Percentiles rank a stretch among this genome's conserved stretches.
Conservation (phyloP, 2,329 filamentous ascomycete species). For the Xylaria sp. region DNA sequence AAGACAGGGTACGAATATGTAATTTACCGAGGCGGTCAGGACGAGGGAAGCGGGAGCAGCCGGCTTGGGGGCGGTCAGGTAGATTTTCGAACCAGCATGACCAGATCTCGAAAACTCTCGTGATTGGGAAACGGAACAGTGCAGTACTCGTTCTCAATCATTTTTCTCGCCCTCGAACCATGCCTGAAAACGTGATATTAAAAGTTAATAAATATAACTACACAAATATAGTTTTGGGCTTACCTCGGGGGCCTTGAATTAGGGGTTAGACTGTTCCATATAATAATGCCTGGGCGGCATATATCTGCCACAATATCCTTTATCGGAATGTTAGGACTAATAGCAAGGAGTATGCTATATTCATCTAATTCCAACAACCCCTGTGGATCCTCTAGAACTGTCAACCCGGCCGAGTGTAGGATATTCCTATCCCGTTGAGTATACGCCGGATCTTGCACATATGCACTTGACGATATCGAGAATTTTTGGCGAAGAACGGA, state of each 20-base stretch:
- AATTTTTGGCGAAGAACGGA: slow-evolving; percentile 34
- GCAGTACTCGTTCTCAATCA: slow-evolving; percentile 37
- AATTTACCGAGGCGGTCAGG: slow-evolving; percentile 15
- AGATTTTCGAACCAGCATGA: slow-evolving; percentile 30
- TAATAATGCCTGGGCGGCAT: slow-evolving; percentile 42
- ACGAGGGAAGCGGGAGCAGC: slow-evolving; percentile 17
- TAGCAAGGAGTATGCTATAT: slow-evolving; percentile 41
- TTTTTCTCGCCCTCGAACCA: slow-evolving; percentile 27
- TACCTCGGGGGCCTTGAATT: slow-evolving; percentile 14
- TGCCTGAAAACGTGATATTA: slow-evolving; percentile 17
- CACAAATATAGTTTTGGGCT: slow-evolving; percentile 21
- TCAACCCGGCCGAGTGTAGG: slow-evolving; percentile 37
- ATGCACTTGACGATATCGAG: slow-evolving; percentile 27
- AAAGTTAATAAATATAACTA: slow-evolving; percentile 31
- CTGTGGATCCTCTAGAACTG: slow-evolving; percentile 42
- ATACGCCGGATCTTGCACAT: slow-evolving; percentile 40
- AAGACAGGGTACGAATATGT: slow-evolving; percentile 17
- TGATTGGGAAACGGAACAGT: slow-evolving; percentile 29
- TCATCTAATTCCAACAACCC: slow-evolving; percentile 41
- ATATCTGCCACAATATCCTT: slow-evolving; percentile 42
- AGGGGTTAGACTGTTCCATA: slow-evolving; percentile 20
- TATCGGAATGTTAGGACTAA: slow-evolving; percentile 37
- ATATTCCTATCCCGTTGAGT: slow-evolving; percentile 38
- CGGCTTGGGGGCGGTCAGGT: slow-evolving; percentile 16
- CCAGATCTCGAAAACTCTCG: slow-evolving; percentile 32